A percentile compares a stretch with the other conserved stretches of the same genome.
Conservation (phyloP, 306 rosid species). For the Acacia acuminata region DNA sequence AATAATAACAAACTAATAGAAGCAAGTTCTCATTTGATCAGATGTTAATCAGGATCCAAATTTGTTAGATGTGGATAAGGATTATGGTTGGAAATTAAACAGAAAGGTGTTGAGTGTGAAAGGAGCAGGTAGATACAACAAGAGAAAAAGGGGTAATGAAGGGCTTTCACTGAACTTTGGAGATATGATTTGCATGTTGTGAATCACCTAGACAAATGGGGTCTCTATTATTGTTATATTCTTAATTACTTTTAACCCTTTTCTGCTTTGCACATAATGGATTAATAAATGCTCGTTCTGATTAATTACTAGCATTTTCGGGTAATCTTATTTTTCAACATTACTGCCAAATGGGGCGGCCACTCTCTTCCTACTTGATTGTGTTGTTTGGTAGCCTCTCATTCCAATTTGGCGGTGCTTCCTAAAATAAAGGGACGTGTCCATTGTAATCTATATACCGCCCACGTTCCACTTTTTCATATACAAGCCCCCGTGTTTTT, state of each 20-base stretch:
- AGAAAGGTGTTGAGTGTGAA: slow-evolving; percentile 2
- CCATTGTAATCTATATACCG: background rate
- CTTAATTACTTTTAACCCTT: background rate
- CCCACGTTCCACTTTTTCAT: too few relatives aligned
- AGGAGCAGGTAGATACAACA: background rate
- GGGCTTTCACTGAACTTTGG: background rate
- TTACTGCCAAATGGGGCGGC: too few relatives aligned
- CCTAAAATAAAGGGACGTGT: background rate
- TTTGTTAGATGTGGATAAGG: background rate
- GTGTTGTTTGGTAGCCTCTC: background rate
- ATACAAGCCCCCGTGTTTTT: too few relatives aligned
- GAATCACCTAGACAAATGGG: slow-evolving; percentile 48
- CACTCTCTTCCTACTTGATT: background rate
- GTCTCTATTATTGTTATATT: slow-evolving; percentile 16
- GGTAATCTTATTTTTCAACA: background rate
- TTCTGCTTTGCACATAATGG: too few relatives aligned
- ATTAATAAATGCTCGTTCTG: too few relatives aligned
- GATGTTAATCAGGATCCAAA: background rate
- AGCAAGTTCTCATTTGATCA: background rate
- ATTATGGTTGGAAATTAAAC: background rate
- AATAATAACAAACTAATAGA: background rate
- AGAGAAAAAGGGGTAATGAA: slow-evolving; percentile 1
- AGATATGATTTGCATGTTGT: slow-evolving; percentile 38
- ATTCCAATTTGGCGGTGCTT: background rate
- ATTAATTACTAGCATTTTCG: background rate